Conservation (phyloP, 1,284 basidiomycete genomes). For the Ceratobasidium sp. region DNA sequence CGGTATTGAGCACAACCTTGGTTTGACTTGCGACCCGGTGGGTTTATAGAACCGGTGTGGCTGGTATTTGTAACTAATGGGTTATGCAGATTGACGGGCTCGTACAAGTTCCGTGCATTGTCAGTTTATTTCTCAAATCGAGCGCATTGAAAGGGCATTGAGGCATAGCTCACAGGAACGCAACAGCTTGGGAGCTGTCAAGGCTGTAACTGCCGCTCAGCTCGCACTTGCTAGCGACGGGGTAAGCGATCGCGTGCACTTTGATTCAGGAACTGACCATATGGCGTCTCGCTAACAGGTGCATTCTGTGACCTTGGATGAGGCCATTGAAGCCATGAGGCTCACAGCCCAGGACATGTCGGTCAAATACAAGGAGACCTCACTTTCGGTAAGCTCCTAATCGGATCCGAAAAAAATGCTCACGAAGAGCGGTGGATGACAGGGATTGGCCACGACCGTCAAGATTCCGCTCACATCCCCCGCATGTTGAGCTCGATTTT, state of each 20-base stretch:
- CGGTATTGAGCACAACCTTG: conserved; percentile 82
- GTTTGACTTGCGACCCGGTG: conserved; percentile 91
- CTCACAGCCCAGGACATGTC: conserved; percentile 89
- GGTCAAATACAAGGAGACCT: conserved; percentile 92
- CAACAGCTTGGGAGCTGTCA: conserved; percentile 89
- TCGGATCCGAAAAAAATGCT: conserved; percentile 4
- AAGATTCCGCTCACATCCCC: conserved; percentile 79
- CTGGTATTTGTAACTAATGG: conserved; percentile 1
- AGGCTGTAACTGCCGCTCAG: conserved; percentile 92
- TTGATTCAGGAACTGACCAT: conserved; percentile 38
- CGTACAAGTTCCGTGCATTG: conserved; percentile 95
- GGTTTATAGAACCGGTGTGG: conserved; percentile 64
- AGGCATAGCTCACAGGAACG: conserved; percentile 67
- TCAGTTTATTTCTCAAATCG: conserved; percentile 57
- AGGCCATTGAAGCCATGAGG: conserved; percentile 96
- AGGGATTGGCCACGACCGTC: conserved; percentile 78
- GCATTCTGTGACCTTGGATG: conserved; percentile 89
- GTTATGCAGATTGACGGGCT: conserved; percentile 55
- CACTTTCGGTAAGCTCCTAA: conserved; percentile 72
- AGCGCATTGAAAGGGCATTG: not conserved
- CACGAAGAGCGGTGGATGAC: conserved; percentile 5
- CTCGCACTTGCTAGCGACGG: conserved; percentile 92
- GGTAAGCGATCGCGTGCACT: conserved; percentile 56
- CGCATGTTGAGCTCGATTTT: conserved; percentile 62
- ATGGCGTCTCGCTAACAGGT: not conserved